Evolutionary conservation across 1,139 yeast species (phyloP).

Genomic region (Yamadazyma conglobata): DNA sequence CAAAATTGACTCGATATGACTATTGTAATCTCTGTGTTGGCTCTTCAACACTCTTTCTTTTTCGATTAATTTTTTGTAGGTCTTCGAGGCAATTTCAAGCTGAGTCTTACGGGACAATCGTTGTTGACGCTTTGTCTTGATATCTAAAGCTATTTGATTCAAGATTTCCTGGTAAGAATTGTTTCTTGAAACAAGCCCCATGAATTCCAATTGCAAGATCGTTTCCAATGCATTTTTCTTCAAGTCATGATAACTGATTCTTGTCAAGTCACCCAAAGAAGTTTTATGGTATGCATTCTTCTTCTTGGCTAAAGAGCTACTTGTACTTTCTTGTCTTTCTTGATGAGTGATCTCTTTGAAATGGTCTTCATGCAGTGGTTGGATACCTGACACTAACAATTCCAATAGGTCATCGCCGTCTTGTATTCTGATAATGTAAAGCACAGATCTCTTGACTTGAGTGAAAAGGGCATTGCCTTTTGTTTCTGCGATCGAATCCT

Average conservation of each 20-base stretch:
- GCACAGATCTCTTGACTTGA: conserved; percentile 76
- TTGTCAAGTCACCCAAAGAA: conserved; percentile 52
- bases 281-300: conserved; percentile 37
- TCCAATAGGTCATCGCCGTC: conserved; percentile 70
- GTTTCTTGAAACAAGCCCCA: conserved; percentile 62
- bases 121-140: conserved; percentile 72
- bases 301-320: conserved; percentile 16
- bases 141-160: conserved; percentile 82
- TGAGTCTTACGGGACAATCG: conserved; percentile 62
- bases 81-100: conserved; percentile 54
- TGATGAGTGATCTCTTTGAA: conserved; percentile 53
- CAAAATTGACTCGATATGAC: conserved; percentile 66
- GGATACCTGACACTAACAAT: conserved; percentile 67
- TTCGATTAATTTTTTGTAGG: conserved; percentile 56
- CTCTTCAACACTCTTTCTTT: conserved; percentile 60
- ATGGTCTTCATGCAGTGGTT: conserved; percentile 60
- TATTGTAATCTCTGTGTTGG: conserved; percentile 64
- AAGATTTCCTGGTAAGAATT: conserved; percentile 76
- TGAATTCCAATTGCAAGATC: conserved; percentile 68
- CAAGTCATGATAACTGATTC: conserved; percentile 66
- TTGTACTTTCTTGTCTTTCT: conserved; percentile 37
- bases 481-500: conserved; percentile 40
- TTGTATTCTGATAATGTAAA: conserved; percentile 81
- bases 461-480: conserved; percentile 58
- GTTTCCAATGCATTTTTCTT: conserved; percentile 75